phyloP scores from a whole-genome alignment of 768 basidiomycete genomes.

The Mycena vulgaris region DNA sequence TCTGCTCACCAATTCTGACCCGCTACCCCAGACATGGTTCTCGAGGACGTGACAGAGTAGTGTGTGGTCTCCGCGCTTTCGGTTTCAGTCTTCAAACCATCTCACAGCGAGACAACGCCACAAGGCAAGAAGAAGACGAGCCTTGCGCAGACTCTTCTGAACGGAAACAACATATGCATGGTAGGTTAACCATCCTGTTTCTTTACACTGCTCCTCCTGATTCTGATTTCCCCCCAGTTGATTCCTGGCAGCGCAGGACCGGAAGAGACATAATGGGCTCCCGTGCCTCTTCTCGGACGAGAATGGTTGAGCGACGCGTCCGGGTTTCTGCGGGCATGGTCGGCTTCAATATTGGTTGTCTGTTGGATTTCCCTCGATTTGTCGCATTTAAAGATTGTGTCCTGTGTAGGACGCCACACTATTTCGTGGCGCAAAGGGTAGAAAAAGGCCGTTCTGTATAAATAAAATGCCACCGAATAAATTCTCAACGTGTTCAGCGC shows the following conservation, averaged over 20 bases:
- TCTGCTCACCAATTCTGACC: neutral
- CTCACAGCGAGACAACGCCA: constrained; percentile 84
- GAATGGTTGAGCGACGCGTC: neutral
- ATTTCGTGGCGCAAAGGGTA: too few species aligned
- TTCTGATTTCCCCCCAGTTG: constrained; percentile 57
- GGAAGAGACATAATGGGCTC: constrained; percentile 49
- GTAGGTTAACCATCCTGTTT: constrained; percentile 60
- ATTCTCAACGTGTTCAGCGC: too few species aligned
- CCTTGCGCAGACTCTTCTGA: constrained; percentile 90
- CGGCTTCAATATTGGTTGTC: neutral
- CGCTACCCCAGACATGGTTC: constrained; percentile 80
- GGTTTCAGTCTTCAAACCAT: constrained; percentile 1
- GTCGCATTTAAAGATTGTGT: too few species aligned
- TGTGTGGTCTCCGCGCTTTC: constrained; percentile 56
- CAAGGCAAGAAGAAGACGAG: constrained; percentile 86
- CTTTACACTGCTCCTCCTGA: constrained; percentile 2
- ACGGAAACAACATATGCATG: constrained; percentile 98
- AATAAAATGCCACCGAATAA: too few species aligned
- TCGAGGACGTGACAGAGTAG: constrained; percentile 98
- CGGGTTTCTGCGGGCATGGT: neutral
- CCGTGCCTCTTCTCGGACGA: neutral
- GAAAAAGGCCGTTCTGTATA: too few species aligned
- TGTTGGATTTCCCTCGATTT: too few species aligned
- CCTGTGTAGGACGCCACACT: too few species aligned
- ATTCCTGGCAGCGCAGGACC: constrained; percentile 83